These are phyloP conservation scores for Holtermanniella nyarrowii DNA, from an alignment of 768 basidiomycete species.

Conservation along the genomic window DNA sequence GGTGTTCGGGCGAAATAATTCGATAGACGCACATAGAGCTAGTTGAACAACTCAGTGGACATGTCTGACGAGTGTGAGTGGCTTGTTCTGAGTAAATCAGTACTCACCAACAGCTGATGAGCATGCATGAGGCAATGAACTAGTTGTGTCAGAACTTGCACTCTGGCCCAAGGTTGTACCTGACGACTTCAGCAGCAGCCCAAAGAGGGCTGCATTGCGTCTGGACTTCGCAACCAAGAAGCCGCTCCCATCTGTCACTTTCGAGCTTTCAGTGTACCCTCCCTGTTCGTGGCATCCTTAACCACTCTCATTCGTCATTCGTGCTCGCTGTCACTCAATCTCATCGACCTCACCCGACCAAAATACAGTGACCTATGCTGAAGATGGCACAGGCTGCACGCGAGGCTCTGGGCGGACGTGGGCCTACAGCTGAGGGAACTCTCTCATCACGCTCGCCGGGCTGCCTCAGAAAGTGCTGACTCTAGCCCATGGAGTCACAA, in stretches of 20 bases:
- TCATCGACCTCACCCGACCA: slow-evolving; percentile 79
- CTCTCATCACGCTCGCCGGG: too few relatives aligned
- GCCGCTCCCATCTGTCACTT: slow-evolving; percentile 32
- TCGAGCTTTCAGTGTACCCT: slow-evolving; percentile 69
- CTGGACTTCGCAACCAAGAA: slow-evolving; percentile 12
- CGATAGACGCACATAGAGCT: too few relatives aligned
- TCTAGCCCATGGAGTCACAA: too few relatives aligned
- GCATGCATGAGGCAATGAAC: background rate
- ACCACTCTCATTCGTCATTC: slow-evolving; percentile 80
- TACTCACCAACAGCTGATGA: background rate
- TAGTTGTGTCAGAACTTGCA: background rate
- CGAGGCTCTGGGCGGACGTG: too few relatives aligned
- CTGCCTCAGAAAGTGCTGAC: too few relatives aligned
- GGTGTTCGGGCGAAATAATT: too few relatives aligned
- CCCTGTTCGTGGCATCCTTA: slow-evolving; percentile 77
- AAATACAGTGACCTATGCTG: too few relatives aligned
- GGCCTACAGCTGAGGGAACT: too few relatives aligned
- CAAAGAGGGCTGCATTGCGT: slow-evolving; percentile 41
- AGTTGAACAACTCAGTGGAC: too few relatives aligned
- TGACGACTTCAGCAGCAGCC: too few relatives aligned
- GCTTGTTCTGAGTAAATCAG: background rate
- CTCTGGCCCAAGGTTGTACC: background rate
- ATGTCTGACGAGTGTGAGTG: background rate
- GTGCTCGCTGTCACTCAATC: slow-evolving; percentile 61
- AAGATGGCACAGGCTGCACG: too few relatives aligned